Evolutionary conservation across 1,284 basidiomycete genomes (phyloP).

Genomic region (Marasmius oreades): DNA sequence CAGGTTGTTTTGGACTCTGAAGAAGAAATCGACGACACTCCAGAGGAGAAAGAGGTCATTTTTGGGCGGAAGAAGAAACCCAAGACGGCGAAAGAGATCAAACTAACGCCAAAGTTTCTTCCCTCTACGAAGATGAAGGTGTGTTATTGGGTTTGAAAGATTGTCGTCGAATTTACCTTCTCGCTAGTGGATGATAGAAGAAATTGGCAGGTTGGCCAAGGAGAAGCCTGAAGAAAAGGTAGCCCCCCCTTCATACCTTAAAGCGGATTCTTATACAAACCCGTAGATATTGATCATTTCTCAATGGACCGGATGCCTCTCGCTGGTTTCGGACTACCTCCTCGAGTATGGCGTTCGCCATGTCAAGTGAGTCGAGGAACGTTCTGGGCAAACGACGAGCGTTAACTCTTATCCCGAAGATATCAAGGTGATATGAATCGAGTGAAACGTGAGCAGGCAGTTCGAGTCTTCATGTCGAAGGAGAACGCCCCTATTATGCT

Average conservation of each 20-base stretch:
- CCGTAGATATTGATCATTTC: slow-evolving; percentile 51
- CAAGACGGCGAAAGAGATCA: slow-evolving; percentile 29
- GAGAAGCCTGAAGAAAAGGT: slow-evolving; percentile 58
- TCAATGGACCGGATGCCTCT: slow-evolving; percentile 58
- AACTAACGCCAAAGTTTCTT: slow-evolving; percentile 45
- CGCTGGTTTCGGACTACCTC: slow-evolving; percentile 53
- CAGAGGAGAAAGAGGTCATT: slow-evolving; percentile 37
- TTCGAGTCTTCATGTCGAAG: slow-evolving; percentile 53
- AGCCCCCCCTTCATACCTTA: slow-evolving; percentile 1
- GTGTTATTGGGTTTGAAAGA: slow-evolving; percentile 14
- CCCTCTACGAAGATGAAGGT: slow-evolving; percentile 68
- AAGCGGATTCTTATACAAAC: neutral
- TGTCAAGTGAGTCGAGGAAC: slow-evolving; percentile 41
- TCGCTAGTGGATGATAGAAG: slow-evolving; percentile 52
- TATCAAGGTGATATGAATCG: slow-evolving; percentile 61
- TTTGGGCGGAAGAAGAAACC: slow-evolving; percentile 32
- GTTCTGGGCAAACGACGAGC: neutral
- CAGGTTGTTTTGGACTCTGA: slow-evolving; percentile 44
- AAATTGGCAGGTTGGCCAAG: slow-evolving; percentile 34
- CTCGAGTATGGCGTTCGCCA: slow-evolving; percentile 43
- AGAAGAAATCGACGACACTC: slow-evolving; percentile 36
- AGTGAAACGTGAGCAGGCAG: slow-evolving; percentile 44
- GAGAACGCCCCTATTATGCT: slow-evolving; percentile 53
- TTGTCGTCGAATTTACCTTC: neutral
- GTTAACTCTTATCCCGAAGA: slow-evolving; percentile 23